Base-by-base conservation (phyloP, 23 red algal genomes). In the Pyropia haitanensis region DNA sequence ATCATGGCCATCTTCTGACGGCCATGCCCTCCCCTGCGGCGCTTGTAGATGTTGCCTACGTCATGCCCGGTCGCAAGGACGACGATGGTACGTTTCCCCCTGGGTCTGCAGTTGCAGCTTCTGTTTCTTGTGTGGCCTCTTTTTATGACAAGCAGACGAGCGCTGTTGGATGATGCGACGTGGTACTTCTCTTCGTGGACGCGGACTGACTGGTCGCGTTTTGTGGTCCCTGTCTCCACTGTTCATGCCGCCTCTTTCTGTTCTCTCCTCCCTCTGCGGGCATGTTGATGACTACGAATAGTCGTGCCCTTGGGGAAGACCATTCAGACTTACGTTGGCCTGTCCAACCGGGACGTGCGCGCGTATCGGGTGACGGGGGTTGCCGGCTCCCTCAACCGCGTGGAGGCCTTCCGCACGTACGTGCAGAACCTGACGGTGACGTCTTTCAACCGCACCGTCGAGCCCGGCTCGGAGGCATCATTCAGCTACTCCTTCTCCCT, bases 401-500 rank as follows among this genome's bases (percentile, higher is more conserved):
- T 62, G 14, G 29, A 64, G 44, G 65, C 68, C 34, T 90, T 81
- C 56, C 56, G 23, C 14, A 49, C 58, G 16, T 71, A 81, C 56
- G 75, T 90, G 33, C 85, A 90, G 61, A 90, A 90, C 67, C 73
- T 80, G 24, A 69, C 75, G 31, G 78, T 79, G 28, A 44, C 6
- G 24, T 24, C 71, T 22, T 56, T 90, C 58, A 90, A 90, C 60
- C 72, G 73, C 34, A 81, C 85, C 1, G 64, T 90, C n/a, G 29
- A 27, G 15, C 30, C 85, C 0, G 61, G 60, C 8, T 48, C 26
- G 22, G 74, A 90, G 46, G 27, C 76, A 14, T 79, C 73, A 50
- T 81, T 90, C 28, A 53, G 48, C 9, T 90, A 80, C 51, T 59
- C 57, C 4, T 90, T 90, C 58, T 73, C 69, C 19, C 85, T 73